Conservation (phyloP, 2,329 filamentous ascomycete genomes). For the Didymella glomerata region DNA sequence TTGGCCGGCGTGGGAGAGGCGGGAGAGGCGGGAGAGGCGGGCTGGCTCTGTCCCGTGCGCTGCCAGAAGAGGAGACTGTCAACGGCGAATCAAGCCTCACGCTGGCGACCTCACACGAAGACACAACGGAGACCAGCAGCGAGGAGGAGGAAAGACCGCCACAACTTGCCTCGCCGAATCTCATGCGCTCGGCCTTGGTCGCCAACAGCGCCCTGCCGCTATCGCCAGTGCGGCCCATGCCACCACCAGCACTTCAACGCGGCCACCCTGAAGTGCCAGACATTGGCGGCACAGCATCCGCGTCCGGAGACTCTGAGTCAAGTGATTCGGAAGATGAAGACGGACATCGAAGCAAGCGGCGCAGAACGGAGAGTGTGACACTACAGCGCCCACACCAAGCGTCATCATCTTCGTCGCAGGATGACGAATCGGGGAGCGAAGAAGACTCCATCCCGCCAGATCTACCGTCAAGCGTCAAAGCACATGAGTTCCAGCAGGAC, state of each 20-base stretch:
- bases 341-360: constrained; percentile 21
- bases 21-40: constrained; percentile 21
- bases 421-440: neutral
- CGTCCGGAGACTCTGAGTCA: constrained; percentile 2
- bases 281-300: neutral
- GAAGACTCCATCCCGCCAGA: neutral
- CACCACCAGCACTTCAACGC: constrained; percentile 1
- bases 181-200: constrained; percentile 43
- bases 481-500: neutral
- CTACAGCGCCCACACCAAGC: constrained; percentile 1
- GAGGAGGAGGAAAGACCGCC: constrained; percentile 22
- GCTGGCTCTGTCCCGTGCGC: neutral
- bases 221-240: constrained; percentile 24
- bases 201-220: constrained; percentile 43
- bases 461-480: neutral
- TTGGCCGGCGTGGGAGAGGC: constrained; percentile 22
- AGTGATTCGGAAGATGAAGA: constrained; percentile 1
- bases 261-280: constrained; percentile 16
- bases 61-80: constrained; percentile 1
- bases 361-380: constrained; percentile 24
- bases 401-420: neutral
- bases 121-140: constrained; percentile 18
- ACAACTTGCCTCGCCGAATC: constrained; percentile 28
- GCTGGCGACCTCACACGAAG: neutral
- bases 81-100: neutral